Evolutionary conservation across 1,139 yeast species (phyloP).

Genomic region (Candida dubliniensis): DNA sequence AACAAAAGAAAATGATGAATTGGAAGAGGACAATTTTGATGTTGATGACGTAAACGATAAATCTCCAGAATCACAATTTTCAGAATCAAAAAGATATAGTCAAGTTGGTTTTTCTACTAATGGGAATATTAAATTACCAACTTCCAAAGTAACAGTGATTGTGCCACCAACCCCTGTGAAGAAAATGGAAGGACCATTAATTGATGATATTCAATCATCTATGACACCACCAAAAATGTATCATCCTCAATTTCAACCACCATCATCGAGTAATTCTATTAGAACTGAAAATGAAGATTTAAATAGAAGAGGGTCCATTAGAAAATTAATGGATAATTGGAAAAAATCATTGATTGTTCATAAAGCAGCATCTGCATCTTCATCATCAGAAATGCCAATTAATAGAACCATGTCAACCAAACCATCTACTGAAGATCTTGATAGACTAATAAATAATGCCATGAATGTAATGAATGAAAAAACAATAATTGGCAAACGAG

Average conservation of each 20-base stretch:
- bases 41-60: slow-evolving; percentile 6
- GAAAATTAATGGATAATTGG: slow-evolving; percentile 45
- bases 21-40: slow-evolving; percentile 1
- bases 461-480: slow-evolving; percentile 15
- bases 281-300: slow-evolving; percentile 14
- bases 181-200: slow-evolving; percentile 46
- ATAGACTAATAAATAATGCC: slow-evolving; percentile 12
- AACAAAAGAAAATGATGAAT: slow-evolving; percentile 10
- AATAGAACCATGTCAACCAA: neutral
- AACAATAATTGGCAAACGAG: slow-evolving; percentile 41
- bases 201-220: slow-evolving; percentile 3
- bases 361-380: neutral
- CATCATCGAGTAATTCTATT: slow-evolving; percentile 6
- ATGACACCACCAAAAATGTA: slow-evolving; percentile 4
- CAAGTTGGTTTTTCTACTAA: slow-evolving; percentile 48
- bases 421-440: slow-evolving; percentile 13
- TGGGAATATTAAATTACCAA: slow-evolving; percentile 51
- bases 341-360: slow-evolving; percentile 25
- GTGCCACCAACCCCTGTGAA: slow-evolving; percentile 71
- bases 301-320: slow-evolving; percentile 38
- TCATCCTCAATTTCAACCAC: slow-evolving; percentile 8
- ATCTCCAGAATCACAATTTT: slow-evolving; percentile 21
- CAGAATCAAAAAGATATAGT: slow-evolving; percentile 14
- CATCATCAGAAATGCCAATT: neutral
- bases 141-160: slow-evolving; percentile 43